Percentiles rank a stretch among this genome's conserved stretches.
These are phyloP conservation scores for Penicillium bialowiezense DNA, from an alignment of 495 filamentous ascomycete genomes.

Conservation along the genomic window DNA sequence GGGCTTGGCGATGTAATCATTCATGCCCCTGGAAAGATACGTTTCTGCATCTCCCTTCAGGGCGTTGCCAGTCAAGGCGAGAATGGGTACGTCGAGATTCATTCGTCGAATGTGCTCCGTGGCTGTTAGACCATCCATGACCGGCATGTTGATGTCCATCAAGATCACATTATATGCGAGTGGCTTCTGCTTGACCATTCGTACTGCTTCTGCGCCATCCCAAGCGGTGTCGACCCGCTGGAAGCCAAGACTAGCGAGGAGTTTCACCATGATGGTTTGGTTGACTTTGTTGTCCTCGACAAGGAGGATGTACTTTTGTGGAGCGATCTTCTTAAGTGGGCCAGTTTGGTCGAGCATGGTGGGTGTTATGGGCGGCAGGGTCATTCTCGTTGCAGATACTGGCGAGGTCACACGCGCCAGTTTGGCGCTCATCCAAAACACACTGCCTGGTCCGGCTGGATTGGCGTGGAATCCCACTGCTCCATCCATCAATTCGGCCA, in stretches of 20 bases:
- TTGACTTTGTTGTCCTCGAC: slow-evolving; percentile 64
- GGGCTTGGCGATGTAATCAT: slow-evolving; percentile 61
- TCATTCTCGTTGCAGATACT: neutral
- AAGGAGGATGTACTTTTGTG: slow-evolving; percentile 49
- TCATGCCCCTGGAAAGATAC: slow-evolving; percentile 60
- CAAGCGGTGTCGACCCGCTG: slow-evolving; percentile 49
- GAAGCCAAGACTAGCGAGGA: slow-evolving; percentile 54
- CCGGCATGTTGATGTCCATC: slow-evolving; percentile 70
- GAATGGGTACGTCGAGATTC: slow-evolving; percentile 50
- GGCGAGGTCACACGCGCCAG: slow-evolving; percentile 40
- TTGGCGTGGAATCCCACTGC: slow-evolving; percentile 60
- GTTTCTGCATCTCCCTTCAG: slow-evolving; percentile 57
- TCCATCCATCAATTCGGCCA: slow-evolving; percentile 82
- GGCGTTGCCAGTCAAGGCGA: slow-evolving; percentile 64
- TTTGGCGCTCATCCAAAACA: slow-evolving; percentile 58
- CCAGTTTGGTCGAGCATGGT: slow-evolving; percentile 10
- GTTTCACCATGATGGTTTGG: slow-evolving; percentile 60
- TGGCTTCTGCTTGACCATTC: slow-evolving; percentile 47
- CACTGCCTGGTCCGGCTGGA: slow-evolving; percentile 47
- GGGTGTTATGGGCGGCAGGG: neutral
- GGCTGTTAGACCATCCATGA: slow-evolving; percentile 65
- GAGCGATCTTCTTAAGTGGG: slow-evolving; percentile 29
- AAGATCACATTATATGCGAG: slow-evolving; percentile 53
- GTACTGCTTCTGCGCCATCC: slow-evolving; percentile 57
- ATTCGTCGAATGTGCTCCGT: slow-evolving; percentile 60